Evolutionary conservation across 202 grass and related monocot genomes (phyloP).

Genomic region (Carex sylvatica): DNA sequence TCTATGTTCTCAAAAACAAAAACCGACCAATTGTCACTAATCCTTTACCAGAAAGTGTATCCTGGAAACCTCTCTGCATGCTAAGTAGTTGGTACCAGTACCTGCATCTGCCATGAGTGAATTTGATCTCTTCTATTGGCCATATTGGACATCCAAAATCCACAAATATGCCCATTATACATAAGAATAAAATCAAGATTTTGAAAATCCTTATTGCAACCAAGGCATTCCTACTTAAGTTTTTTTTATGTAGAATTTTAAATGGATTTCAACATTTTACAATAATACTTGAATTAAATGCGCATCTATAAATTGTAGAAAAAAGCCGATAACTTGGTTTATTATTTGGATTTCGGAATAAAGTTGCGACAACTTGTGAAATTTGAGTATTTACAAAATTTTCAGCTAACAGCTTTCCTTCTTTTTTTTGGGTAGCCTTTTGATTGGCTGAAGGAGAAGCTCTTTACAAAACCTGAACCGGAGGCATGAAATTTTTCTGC

Average conservation of each 20-base stretch:
- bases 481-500: slow-evolving; percentile 21
- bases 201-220: background rate
- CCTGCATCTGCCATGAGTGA: no score
- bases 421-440: slow-evolving; percentile 37
- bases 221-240: background rate
- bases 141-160: background rate
- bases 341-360: background rate
- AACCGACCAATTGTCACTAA: no score
- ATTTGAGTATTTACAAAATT: background rate
- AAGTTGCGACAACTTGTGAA: background rate
- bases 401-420: background rate
- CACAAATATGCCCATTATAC: background rate
- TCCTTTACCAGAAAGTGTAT: no score
- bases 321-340: background rate
- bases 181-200: background rate
- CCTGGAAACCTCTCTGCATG: no score
- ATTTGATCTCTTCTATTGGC: background rate
- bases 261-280: background rate
- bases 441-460: slow-evolving; percentile 45
- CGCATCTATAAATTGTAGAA: background rate
- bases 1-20: no score
- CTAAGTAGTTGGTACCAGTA: no score
- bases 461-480: slow-evolving; percentile 35
- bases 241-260: background rate
- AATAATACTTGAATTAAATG: background rate